A percentile compares a stretch with the other conserved stretches of the same genome.
phyloP scores from a whole-genome alignment of 164 flowering plant genomes.

The Magnolia officinalis region DNA sequence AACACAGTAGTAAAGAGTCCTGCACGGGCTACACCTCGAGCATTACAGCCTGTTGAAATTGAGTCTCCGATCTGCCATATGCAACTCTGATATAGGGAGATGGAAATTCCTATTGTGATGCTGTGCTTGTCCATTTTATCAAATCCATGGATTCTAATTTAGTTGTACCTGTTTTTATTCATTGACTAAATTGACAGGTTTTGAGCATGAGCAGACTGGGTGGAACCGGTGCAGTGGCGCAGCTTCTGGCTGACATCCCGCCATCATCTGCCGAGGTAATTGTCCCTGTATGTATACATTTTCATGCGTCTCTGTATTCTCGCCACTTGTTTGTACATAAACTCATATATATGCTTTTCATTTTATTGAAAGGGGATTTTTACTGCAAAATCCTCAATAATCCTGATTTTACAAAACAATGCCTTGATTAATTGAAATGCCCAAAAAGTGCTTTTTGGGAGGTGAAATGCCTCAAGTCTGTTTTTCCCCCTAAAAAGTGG shows the following conservation, averaged over 20 bases:
- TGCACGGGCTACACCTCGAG: not conserved
- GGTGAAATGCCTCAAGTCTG: not conserved
- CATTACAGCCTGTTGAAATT: not conserved
- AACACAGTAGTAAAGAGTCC: not conserved
- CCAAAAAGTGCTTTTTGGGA: not conserved
- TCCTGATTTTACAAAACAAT: no score
- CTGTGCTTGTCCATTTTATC: not conserved
- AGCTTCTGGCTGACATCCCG: conserved; percentile 84
- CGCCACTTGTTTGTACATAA: not conserved
- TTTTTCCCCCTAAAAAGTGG: no score
- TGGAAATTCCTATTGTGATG: not conserved
- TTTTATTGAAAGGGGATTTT: not conserved
- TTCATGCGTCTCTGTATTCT: not conserved
- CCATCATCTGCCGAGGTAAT: conserved; percentile 78
- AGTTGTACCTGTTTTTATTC: not conserved
- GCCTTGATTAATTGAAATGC: not conserved
- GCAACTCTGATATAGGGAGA: not conserved
- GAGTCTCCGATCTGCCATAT: not conserved
- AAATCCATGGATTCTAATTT: not conserved
- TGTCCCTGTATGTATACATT: not conserved
- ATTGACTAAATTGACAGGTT: conserved; percentile 46
- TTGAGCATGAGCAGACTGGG: conserved; percentile 98
- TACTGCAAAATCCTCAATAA: not conserved
- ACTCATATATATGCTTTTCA: no score
- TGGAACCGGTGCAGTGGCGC: conserved; percentile 93